phyloP scores from a whole-genome alignment of 192 early-diverging fungal species.

The Lobosporangium transversale region DNA sequence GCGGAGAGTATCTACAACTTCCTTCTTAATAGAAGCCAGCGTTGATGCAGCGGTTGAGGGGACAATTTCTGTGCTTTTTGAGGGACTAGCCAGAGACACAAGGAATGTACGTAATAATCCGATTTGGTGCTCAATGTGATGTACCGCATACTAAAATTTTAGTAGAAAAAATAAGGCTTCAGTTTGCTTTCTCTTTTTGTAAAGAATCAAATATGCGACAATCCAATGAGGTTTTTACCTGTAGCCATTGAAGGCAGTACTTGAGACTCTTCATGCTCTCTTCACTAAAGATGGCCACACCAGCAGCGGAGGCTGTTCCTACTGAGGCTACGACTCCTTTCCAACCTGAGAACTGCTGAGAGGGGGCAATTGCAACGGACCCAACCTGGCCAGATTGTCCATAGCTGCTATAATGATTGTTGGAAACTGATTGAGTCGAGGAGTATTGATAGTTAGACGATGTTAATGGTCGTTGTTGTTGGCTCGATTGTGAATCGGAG shows the following conservation, averaged over 20 bases:
- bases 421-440: too few species aligned
- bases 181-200: not conserved
- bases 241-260: slow-evolving; percentile 90
- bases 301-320: slow-evolving; percentile 68
- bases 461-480: slow-evolving; percentile 23
- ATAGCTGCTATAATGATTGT: slow-evolving; percentile 7
- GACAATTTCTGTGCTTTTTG: slow-evolving; percentile 29
- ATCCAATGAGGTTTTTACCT: slow-evolving; percentile 44
- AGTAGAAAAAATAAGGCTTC: not conserved
- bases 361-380: not conserved
- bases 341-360: slow-evolving; percentile 62
- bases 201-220: not conserved
- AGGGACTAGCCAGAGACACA: slow-evolving; percentile 52
- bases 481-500: slow-evolving; percentile 28
- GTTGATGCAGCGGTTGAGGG: slow-evolving; percentile 51
- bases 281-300: slow-evolving; percentile 84
- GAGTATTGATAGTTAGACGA: slow-evolving; percentile 36
- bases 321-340: slow-evolving; percentile 69
- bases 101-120: slow-evolving; percentile 67
- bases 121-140: slow-evolving; percentile 77
- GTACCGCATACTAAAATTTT: slow-evolving; percentile 72
- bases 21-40: slow-evolving; percentile 73
- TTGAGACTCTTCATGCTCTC: slow-evolving; percentile 87
- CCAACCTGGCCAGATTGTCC: slow-evolving; percentile 15
- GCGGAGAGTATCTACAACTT: slow-evolving; percentile 84